phyloP scores from a whole-genome alignment of 2,329 filamentous ascomycete genomes.

The Penicillium digitatum region DNA sequence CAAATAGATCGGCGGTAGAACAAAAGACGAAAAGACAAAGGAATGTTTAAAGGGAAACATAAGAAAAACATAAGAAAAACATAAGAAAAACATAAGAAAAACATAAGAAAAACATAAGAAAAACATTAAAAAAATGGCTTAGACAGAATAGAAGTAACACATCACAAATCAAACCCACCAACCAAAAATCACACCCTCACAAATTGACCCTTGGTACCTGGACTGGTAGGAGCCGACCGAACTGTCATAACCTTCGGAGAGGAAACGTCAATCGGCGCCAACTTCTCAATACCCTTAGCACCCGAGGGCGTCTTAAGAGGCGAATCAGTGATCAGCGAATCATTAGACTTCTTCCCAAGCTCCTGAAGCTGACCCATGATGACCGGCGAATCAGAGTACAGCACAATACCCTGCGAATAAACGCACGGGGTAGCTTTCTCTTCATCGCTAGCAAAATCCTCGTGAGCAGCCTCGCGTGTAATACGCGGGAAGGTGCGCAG shows the following conservation, averaged over 20 bases:
- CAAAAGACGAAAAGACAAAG: not conserved
- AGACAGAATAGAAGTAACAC: not conserved
- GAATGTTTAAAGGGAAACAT: no score
- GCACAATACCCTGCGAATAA: conserved; percentile 49
- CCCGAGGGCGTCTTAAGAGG: conserved; percentile 11
- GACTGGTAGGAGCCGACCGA: conserved; percentile 21
- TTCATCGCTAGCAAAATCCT: conserved; percentile 45
- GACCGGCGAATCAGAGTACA: conserved; percentile 49
- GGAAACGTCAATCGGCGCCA: not conserved
- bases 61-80: no score
- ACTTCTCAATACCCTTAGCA: conserved; percentile 4
- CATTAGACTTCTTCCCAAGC: conserved; percentile 32
- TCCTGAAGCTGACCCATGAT: conserved; percentile 41
- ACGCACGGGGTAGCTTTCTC: conserved; percentile 44
- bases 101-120: no score
- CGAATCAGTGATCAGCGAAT: conserved; percentile 12
- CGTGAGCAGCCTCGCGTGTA: conserved; percentile 50
- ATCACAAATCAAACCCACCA: not conserved
- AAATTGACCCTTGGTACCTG: conserved; percentile 11
- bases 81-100: no score
- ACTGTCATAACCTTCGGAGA: conserved; percentile 12
- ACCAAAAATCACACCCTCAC: conserved; percentile 2
- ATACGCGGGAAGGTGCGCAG: conserved; percentile 53
- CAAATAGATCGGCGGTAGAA: not conserved
- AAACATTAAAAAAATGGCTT: not conserved